Conservation (phyloP, 345 rosid genomes). For the Eucalyptus regnans region DNA sequence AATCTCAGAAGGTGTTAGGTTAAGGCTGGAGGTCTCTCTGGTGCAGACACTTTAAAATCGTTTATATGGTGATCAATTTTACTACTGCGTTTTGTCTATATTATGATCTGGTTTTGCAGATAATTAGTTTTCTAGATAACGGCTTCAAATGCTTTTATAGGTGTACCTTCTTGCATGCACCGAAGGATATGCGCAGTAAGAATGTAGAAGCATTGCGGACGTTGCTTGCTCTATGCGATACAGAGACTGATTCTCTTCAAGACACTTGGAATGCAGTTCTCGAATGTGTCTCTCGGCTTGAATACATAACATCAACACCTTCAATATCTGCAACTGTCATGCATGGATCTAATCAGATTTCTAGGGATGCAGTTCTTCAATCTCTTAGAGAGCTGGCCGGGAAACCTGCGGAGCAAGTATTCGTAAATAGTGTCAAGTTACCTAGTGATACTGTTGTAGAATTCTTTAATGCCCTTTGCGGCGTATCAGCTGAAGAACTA, state of each 20-base stretch:
- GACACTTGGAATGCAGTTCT: constrained; percentile 99
- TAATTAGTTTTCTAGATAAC: neutral
- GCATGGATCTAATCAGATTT: constrained; percentile 96
- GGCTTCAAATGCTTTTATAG: constrained; percentile 16
- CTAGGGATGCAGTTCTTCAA: constrained; percentile 91
- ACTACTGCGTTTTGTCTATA: neutral
- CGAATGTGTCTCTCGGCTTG: constrained; percentile 98
- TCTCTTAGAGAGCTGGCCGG: constrained; percentile 87
- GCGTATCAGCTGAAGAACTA: constrained; percentile 94
- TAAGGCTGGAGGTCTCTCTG: neutral
- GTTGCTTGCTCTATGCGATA: constrained; percentile 63
- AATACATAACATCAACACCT: constrained; percentile 81
- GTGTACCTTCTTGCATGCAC: constrained; percentile 97
- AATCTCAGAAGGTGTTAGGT: neutral
- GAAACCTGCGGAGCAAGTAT: constrained; percentile 91
- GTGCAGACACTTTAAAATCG: neutral
- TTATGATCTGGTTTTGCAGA: neutral
- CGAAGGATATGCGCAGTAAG: constrained; percentile 92
- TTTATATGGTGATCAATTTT: neutral
- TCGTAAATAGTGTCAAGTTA: constrained; percentile 80
- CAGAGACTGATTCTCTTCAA: constrained; percentile 68
- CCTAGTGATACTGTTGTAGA: constrained; percentile 93
- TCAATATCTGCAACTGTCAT: constrained; percentile 88
- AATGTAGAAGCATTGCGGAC: constrained; percentile 96
- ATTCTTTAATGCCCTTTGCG: constrained; percentile 93